Conservation (phyloP, 345 rosid species). For the Cochlearia excelsa region DNA sequence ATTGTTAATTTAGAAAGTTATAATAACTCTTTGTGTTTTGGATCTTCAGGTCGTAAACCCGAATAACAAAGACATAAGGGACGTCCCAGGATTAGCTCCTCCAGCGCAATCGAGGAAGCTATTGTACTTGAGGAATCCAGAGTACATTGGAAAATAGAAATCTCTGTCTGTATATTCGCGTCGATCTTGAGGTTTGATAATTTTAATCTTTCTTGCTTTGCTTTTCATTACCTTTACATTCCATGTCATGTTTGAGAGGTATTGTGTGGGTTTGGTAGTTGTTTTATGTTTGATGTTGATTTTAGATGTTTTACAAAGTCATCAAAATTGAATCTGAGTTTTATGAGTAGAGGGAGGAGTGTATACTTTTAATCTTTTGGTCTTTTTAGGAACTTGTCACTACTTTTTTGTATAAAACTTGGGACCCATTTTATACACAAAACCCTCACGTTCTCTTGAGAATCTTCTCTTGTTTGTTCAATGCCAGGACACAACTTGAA, state of each 20-base stretch:
- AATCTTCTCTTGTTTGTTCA: background rate
- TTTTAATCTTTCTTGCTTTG: background rate
- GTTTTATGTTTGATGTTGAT: background rate
- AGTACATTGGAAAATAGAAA: slow-evolving; percentile 29
- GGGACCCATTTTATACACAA: slow-evolving; percentile 20
- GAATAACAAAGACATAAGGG: slow-evolving; percentile 80
- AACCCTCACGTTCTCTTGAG: slow-evolving; percentile 19
- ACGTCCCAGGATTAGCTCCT: slow-evolving; percentile 98
- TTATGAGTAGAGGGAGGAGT: slow-evolving; percentile 26
- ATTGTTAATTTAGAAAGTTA: slow-evolving; percentile 18
- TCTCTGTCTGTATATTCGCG: slow-evolving; percentile 24
- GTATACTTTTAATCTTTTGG: slow-evolving; percentile 13
- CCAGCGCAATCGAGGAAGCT: slow-evolving; percentile 92
- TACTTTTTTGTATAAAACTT: slow-evolving; percentile 33
- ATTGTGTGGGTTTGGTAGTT: slow-evolving; percentile 31
- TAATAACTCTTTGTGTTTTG: background rate
- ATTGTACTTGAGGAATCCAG: slow-evolving; percentile 46
- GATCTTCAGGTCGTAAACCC: slow-evolving; percentile 75
- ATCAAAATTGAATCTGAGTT: slow-evolving; percentile 25
- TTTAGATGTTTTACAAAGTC: background rate
- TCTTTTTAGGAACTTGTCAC: slow-evolving; percentile 4
- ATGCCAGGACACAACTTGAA: slow-evolving; percentile 16
- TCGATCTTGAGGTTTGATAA: slow-evolving; percentile 29
- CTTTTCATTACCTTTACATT: slow-evolving; percentile 10
- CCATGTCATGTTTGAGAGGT: slow-evolving; percentile 21